A percentile compares a stretch with the other conserved stretches of the same genome.
phyloP scores from a whole-genome alignment of 2,329 filamentous ascomycete species.

The Epichloe brachyelytri region DNA sequence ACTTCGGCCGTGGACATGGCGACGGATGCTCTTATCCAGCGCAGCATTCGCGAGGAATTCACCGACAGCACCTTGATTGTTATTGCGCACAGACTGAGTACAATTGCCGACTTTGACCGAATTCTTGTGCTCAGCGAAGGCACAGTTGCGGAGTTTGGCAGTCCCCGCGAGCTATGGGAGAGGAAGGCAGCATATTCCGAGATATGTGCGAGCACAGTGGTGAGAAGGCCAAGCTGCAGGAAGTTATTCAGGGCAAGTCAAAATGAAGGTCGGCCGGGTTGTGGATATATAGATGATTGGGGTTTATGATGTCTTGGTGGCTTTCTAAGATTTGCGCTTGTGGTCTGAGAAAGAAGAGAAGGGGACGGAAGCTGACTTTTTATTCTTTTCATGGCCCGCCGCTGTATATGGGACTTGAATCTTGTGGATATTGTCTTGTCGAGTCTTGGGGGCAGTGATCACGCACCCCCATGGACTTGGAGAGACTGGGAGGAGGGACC shows the following conservation, averaged over 20 bases:
- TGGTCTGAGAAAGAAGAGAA: too few species aligned
- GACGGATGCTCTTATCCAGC: constrained; percentile 62
- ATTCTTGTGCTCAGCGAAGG: constrained; percentile 61
- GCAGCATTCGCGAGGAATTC: constrained; percentile 60
- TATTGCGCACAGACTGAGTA: constrained; percentile 64
- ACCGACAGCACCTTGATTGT: constrained; percentile 55
- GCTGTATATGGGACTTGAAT: too few species aligned
- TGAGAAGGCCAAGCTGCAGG: constrained; percentile 39
- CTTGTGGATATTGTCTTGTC: too few species aligned
- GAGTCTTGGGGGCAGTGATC: too few species aligned
- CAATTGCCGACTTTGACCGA: constrained; percentile 64
- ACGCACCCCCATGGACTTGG: too few species aligned
- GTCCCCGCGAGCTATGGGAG: constrained; percentile 48
- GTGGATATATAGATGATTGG: not conserved
- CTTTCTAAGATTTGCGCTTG: not conserved
- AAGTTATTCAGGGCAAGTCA: constrained; percentile 26
- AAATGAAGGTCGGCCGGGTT: not conserved
- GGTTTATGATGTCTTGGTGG: not conserved
- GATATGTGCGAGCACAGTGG: constrained; percentile 52
- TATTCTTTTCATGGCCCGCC: too few species aligned
- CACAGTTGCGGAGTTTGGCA: constrained; percentile 52
- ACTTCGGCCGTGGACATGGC: constrained; percentile 68
- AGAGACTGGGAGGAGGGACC: too few species aligned
- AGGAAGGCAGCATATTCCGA: constrained; percentile 40
- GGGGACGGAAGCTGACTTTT: too few species aligned